Conservation (phyloP, 805 yeast species). For the Lachancea mirantina region DNA sequence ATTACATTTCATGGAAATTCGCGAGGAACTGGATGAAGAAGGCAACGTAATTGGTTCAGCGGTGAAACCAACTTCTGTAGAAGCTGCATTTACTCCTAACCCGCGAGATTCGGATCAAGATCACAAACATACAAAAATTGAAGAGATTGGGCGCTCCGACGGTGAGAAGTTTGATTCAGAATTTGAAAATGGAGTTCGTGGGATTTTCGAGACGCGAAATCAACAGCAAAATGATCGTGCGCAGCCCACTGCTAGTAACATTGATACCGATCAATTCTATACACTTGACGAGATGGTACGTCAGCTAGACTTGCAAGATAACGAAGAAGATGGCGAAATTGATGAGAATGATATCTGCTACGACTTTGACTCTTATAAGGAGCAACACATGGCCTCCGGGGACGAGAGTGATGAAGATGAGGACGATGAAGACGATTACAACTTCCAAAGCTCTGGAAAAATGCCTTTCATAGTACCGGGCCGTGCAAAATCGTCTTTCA, state of each 20-base stretch:
- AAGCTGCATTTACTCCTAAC: no score
- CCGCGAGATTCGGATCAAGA: background rate
- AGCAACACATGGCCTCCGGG: slow-evolving; percentile 1
- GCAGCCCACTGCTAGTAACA: background rate
- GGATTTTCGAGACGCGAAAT: no score
- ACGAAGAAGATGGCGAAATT: slow-evolving; percentile 20
- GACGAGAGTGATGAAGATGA: slow-evolving; percentile 12
- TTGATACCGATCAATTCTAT: slow-evolving; percentile 24
- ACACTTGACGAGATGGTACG: slow-evolving; percentile 30
- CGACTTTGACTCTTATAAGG: slow-evolving; percentile 17
- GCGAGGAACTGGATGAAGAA: slow-evolving; percentile 80
- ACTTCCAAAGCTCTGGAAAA: slow-evolving; percentile 11
- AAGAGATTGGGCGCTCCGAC: no score
- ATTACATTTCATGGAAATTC: slow-evolving; percentile 70
- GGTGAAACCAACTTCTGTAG: slow-evolving; percentile 5
- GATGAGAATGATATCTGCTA: slow-evolving; percentile 18
- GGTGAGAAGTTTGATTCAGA: no score
- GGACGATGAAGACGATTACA: slow-evolving; percentile 15
- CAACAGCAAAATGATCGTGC: no score
- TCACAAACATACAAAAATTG: slow-evolving; percentile 1
- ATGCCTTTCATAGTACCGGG: slow-evolving; percentile 20
- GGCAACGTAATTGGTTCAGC: slow-evolving; percentile 46
- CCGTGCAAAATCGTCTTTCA: slow-evolving; percentile 21
- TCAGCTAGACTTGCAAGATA: slow-evolving; percentile 28
- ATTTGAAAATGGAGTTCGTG: no score